Base-by-base conservation (phyloP, 2,329 filamentous ascomycete species). In the Diaporthe sp. region DNA sequence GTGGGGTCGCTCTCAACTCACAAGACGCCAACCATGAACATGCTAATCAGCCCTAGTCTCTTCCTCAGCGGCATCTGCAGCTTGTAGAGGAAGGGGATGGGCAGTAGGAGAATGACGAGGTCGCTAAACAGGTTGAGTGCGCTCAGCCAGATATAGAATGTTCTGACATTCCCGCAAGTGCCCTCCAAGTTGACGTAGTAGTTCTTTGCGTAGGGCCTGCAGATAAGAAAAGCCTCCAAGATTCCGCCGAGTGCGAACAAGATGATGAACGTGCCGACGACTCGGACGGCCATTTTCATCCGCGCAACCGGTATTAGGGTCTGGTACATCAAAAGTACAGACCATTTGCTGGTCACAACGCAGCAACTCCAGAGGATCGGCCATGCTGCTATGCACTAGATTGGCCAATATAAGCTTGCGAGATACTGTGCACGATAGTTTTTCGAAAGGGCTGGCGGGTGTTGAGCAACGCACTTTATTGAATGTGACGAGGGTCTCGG, bases 331-430 rank as follows among this genome's bases (percentile, higher is more conserved):
- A 63, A 30, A 4, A 63, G 58, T 3, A 63, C 58, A 12, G 58
- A 63, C 58, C 58, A 44, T 22, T 63, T 63, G 39, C 58, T 44
- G 8, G 58, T 63, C 37, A 63, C 22, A 25, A 63, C 58, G 37
- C 58, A 63, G 25, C 58, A 63, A 44, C 58, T 63, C 58, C 58
- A 63, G 37, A 63, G 58, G 13, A 63, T 63, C 15, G 58, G 58
- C 58, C 58, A 63, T 32, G 58, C 58, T 22, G 58, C 58, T 63
- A 63, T 63, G 37, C 58, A 63, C 58, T 63, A 10, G 1, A 44
- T 30, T 30, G 17, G 44, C 4, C 6, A 44, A 8, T 44, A 13
- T 63, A 19, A 63, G 37, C 58, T 59, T 44, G 15, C 42, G 25
- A 27, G 22, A 50, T 50, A 22, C 9, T n/a, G 22, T 25, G 47